Percentiles rank a stretch among this genome's conserved stretches.
phyloP scores from a whole-genome alignment of 2,329 filamentous ascomycete species.

The Amauroascus verrucosus region DNA sequence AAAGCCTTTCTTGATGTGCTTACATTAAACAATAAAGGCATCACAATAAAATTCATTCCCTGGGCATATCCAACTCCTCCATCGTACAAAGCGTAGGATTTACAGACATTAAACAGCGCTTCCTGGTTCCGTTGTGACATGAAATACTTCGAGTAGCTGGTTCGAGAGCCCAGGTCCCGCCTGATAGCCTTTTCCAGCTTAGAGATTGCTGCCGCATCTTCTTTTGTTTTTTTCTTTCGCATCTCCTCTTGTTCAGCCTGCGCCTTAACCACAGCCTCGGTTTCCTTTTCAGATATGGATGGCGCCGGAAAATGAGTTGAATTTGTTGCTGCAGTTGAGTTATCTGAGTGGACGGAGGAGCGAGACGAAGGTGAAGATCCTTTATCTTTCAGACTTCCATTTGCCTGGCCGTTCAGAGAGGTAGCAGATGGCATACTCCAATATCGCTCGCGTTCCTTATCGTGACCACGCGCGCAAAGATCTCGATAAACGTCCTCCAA shows the following conservation, averaged over 20 bases:
- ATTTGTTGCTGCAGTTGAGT: constrained; percentile 52
- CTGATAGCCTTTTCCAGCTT: constrained; percentile 89
- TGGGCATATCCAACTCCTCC: constrained; percentile 93
- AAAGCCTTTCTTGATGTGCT: constrained; percentile 25
- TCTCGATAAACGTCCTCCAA: constrained; percentile 80
- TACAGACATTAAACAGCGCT: constrained; percentile 88
- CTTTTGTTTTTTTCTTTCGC: constrained; percentile 67
- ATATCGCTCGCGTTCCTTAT: constrained; percentile 59
- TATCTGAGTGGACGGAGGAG: constrained; percentile 72
- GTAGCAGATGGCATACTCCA: constrained; percentile 29
- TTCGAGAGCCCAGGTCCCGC: constrained; percentile 80
- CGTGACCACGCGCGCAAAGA: constrained; percentile 66
- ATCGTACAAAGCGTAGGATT: constrained; percentile 92
- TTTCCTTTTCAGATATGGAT: constrained; percentile 49
- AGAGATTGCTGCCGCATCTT: constrained; percentile 60
- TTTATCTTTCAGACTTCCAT: constrained; percentile 47
- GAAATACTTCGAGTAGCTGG: constrained; percentile 93
- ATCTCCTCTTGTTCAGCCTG: constrained; percentile 56
- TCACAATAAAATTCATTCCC: constrained; percentile 96
- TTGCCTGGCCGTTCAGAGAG: constrained; percentile 39
- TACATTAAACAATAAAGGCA: constrained; percentile 91
- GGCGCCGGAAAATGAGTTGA: constrained; percentile 47
- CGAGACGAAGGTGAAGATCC: constrained; percentile 65
- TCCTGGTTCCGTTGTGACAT: constrained; percentile 86
- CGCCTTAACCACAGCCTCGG: constrained; percentile 55